A percentile compares a stretch with the other conserved stretches of the same genome.
Conservation (phyloP, 225 moss, liverwort and hornwort genomes). For the Lunularia cruciata region DNA sequence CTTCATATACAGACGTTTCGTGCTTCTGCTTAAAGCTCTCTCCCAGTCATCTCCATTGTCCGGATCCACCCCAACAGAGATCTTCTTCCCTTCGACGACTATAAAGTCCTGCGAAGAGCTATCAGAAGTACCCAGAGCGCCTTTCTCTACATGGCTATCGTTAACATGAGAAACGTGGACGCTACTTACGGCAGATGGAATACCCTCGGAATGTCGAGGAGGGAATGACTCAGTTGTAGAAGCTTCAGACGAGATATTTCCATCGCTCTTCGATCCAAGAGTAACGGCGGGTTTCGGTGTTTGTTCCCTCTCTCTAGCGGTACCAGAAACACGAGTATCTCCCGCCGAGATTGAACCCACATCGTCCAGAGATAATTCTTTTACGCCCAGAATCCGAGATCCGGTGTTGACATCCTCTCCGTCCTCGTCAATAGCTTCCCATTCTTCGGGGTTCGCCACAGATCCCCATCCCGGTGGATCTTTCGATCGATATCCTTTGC, state of each 20-base stretch:
- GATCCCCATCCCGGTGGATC: constrained; percentile 92
- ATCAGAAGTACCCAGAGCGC: not conserved
- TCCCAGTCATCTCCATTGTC: constrained; percentile 54
- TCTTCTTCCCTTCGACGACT: constrained; percentile 53
- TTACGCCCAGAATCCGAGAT: constrained; percentile 77
- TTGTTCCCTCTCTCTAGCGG: not conserved
- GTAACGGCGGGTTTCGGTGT: not conserved
- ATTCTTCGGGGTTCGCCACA: constrained; percentile 73
- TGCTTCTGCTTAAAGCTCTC: constrained; percentile 73
- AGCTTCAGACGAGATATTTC: not conserved
- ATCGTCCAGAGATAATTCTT: constrained; percentile 50
- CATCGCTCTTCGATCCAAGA: not conserved
- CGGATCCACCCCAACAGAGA: constrained; percentile 51
- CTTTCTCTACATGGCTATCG: not conserved
- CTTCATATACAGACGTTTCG: constrained; percentile 68
- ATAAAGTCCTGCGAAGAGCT: not conserved
- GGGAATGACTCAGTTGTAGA: not conserved
- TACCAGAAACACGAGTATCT: not conserved
- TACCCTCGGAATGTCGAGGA: not conserved
- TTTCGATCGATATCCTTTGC: constrained; percentile 31
- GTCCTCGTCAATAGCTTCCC: constrained; percentile 74
- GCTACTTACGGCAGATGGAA: not conserved
- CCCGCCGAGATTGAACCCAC: constrained; percentile 25
- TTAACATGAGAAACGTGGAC: not conserved
- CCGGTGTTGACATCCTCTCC: constrained; percentile 30